Conservation (phyloP, 1,284 basidiomycete species). For the Apiotrichum gracile region DNA sequence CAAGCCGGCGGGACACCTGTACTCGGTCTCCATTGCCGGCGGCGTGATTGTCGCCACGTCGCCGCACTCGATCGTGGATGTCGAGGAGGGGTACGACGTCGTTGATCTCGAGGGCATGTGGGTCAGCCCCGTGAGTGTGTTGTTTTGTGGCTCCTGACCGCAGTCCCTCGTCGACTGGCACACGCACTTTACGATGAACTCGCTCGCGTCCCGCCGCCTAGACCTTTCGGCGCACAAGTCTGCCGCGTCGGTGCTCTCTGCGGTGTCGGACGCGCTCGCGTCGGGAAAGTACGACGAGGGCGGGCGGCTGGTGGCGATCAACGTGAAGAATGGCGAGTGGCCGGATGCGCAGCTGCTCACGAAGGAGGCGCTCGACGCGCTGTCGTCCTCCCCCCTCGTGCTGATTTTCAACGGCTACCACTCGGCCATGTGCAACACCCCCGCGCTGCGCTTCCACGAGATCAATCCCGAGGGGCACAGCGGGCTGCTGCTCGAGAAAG, state of each 20-base stretch:
- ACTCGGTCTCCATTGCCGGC: conserved; percentile 13
- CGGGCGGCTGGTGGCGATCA: conserved; percentile 17
- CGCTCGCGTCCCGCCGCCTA: conserved; percentile 15
- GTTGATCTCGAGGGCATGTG: conserved; percentile 10
- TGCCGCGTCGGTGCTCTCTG: conserved; percentile 18
- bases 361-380: conserved; percentile 20
- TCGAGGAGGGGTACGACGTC: background rate
- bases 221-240: conserved; percentile 20
- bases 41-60: conserved; percentile 14
- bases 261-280: conserved; percentile 13
- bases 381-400: conserved; percentile 25
- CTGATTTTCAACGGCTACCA: conserved; percentile 37
- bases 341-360: conserved; percentile 23
- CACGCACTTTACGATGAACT: conserved; percentile 29
- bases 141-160: too few species aligned
- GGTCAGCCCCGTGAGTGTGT: conserved; percentile 8
- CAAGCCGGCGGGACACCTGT: conserved; percentile 1
- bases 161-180: conserved; percentile 32
- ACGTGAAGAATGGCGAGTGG: conserved; percentile 31
- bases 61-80: background rate
- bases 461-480: conserved; percentile 8
- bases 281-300: conserved; percentile 17
- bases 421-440: conserved; percentile 30
- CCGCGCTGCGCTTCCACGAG: conserved; percentile 19
- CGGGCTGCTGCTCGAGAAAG: conserved; percentile 25